Conservation (phyloP, 2,329 filamentous ascomycete species). For the Pseudogymnoascus sp. region DNA sequence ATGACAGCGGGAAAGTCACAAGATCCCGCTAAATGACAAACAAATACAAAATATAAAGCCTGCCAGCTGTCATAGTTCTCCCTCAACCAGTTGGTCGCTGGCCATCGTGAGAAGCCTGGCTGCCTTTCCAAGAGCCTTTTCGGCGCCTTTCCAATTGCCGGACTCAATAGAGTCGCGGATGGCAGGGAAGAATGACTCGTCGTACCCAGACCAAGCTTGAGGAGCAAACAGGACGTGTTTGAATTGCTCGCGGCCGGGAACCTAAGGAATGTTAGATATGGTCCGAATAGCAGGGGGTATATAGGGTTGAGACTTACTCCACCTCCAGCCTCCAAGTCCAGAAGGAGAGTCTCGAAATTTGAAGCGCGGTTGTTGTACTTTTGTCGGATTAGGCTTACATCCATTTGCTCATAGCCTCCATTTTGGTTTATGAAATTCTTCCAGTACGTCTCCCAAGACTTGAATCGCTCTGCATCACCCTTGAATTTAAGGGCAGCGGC, state of each 20-base stretch:
- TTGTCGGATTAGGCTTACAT: slow-evolving; percentile 52
- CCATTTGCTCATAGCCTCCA: slow-evolving; percentile 60
- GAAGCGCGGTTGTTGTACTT: slow-evolving; percentile 74
- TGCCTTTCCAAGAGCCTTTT: slow-evolving; percentile 63
- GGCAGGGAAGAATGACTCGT: slow-evolving; percentile 69
- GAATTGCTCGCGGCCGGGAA: slow-evolving; percentile 84
- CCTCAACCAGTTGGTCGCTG: slow-evolving; percentile 24
- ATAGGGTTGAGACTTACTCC: slow-evolving; percentile 54
- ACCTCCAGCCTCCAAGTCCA: slow-evolving; percentile 65
- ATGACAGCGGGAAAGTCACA: slow-evolving; percentile 1
- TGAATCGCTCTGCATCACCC: slow-evolving; percentile 56
- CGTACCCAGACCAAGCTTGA: slow-evolving; percentile 64
- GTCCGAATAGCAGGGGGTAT: slow-evolving; percentile 7
- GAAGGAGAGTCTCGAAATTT: slow-evolving; percentile 71
- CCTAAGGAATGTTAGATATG: slow-evolving; percentile 37
- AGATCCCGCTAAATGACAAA: slow-evolving; percentile 8
- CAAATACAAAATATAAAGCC: background rate
- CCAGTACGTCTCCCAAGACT: slow-evolving; percentile 72
- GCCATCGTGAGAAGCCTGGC: slow-evolving; percentile 61
- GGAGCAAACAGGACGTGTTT: slow-evolving; percentile 90
- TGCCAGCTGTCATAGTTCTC: background rate
- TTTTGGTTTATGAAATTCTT: slow-evolving; percentile 61
- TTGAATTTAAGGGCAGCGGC: slow-evolving; percentile 57
- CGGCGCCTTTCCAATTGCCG: slow-evolving; percentile 62
- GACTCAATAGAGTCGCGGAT: slow-evolving; percentile 72